phyloP scores from a whole-genome alignment of 805 yeast genomes.

The Cyberlindnera meyerae region DNA sequence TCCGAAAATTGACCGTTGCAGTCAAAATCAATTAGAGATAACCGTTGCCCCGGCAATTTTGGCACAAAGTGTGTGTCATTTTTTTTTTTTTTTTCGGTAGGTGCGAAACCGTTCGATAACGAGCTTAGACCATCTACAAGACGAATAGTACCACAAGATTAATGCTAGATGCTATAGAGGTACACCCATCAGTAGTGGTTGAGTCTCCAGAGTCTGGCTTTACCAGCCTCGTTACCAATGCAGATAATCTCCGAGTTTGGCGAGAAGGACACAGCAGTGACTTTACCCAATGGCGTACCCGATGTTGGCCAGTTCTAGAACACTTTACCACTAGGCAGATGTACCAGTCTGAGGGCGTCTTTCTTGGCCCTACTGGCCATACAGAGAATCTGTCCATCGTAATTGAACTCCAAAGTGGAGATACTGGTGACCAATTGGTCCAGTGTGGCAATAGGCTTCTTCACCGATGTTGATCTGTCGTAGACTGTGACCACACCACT shows the following conservation, averaged over 20 bases:
- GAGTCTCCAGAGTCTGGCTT: constrained; percentile 81
- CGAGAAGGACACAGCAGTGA: constrained; percentile 73
- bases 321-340: constrained; percentile 80
- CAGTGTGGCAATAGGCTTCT: constrained; percentile 56
- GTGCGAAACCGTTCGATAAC: background rate
- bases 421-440: constrained; percentile 82
- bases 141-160: too few species aligned
- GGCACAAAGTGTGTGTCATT: too few species aligned
- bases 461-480: constrained; percentile 43
- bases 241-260: constrained; percentile 80
- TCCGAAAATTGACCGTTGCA: too few species aligned
- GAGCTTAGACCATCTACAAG: too few species aligned
- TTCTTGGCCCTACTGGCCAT: constrained; percentile 80
- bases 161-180: too few species aligned
- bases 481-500: constrained; percentile 89
- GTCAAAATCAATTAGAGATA: too few species aligned
- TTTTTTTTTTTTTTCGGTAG: too few species aligned
- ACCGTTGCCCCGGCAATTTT: too few species aligned
- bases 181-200: constrained; percentile 74
- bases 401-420: constrained; percentile 65
- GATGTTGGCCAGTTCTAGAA: constrained; percentile 97
- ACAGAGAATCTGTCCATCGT: constrained; percentile 85
- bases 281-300: constrained; percentile 94
- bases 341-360: constrained; percentile 83
- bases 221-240: constrained; percentile 88